Percentiles rank a stretch among this genome's conserved stretches.
Evolutionary conservation across 495 filamentous ascomycete genomes (phyloP).

Genomic region (Beverwykella pulmonaria): DNA sequence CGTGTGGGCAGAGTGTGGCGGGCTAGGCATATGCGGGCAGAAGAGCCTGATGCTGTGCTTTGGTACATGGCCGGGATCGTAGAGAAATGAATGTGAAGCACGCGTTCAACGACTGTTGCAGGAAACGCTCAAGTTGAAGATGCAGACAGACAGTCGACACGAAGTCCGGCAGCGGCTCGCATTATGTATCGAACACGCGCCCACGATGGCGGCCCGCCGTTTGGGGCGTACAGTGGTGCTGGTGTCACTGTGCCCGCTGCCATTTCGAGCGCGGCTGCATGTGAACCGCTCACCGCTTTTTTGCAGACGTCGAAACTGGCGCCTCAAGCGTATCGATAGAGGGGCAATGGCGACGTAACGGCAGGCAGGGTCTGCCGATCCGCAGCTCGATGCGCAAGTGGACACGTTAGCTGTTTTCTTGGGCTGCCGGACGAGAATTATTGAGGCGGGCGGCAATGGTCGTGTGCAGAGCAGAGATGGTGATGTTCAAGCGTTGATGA

Average conservation of each 20-base stretch:
- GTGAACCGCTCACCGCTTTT: conserved; percentile 26
- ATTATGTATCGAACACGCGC: background rate
- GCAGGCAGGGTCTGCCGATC: background rate
- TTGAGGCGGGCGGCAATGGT: too few species aligned
- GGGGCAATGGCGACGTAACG: conserved; percentile 26
- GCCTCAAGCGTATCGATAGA: conserved; percentile 20
- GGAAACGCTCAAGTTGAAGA: too few species aligned
- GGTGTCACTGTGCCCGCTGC: background rate
- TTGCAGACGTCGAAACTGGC: background rate
- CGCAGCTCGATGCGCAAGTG: too few species aligned
- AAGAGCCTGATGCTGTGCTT: too few species aligned
- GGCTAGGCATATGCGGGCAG: conserved; percentile 4
- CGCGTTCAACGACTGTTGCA: too few species aligned
- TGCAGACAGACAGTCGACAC: too few species aligned
- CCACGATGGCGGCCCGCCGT: background rate
- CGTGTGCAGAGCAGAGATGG: too few species aligned
- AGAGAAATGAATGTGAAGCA: background rate
- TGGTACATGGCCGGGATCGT: too few species aligned
- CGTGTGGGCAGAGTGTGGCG: too few species aligned
- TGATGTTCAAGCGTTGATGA: background rate
- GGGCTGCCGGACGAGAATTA: too few species aligned
- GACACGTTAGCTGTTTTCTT: too few species aligned
- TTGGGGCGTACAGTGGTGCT: background rate
- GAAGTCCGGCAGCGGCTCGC: background rate
- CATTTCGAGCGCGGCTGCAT: conserved; percentile 17